Conservation (phyloP, 352 stramenopile species). For the Globisporangium ultimum region DNA sequence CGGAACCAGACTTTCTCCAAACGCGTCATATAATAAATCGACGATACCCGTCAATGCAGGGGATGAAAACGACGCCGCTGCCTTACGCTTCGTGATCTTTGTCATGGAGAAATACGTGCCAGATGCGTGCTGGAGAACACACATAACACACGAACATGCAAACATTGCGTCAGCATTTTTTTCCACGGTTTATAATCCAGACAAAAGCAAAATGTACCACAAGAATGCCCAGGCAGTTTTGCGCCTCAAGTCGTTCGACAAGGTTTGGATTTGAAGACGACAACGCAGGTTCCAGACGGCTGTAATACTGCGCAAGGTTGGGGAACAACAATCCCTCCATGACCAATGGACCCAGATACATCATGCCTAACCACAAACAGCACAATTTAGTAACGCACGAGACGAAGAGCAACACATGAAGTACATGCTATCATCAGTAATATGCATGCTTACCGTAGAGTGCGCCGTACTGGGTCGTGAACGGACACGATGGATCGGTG, state of each 20-base stretch:
- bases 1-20: slow-evolving; percentile 73
- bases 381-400: not conserved
- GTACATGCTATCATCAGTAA: too few species aligned
- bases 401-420: too few species aligned
- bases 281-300: slow-evolving; percentile 77
- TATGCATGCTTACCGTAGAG: slow-evolving; percentile 66
- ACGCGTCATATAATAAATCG: slow-evolving; percentile 67
- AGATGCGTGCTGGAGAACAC: slow-evolving; percentile 53
- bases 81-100: slow-evolving; percentile 27
- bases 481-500: slow-evolving; percentile 62
- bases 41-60: slow-evolving; percentile 49
- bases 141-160: slow-evolving; percentile 4
- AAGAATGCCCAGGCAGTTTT: slow-evolving; percentile 85
- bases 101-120: slow-evolving; percentile 78
- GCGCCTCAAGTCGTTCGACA: slow-evolving; percentile 77
- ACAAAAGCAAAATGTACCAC: slow-evolving; percentile 42
- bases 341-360: slow-evolving; percentile 89
- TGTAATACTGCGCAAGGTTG: slow-evolving; percentile 85
- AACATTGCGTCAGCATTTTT: too few species aligned
- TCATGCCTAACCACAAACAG: slow-evolving; percentile 45
- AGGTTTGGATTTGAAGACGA: slow-evolving; percentile 69
- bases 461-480: slow-evolving; percentile 91
- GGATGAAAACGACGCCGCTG: slow-evolving; percentile 23
- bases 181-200: not conserved
- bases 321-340: slow-evolving; percentile 93